These are phyloP conservation scores for Moringa oleifera DNA, from an alignment of 345 rosid species.

Conservation along the genomic window DNA sequence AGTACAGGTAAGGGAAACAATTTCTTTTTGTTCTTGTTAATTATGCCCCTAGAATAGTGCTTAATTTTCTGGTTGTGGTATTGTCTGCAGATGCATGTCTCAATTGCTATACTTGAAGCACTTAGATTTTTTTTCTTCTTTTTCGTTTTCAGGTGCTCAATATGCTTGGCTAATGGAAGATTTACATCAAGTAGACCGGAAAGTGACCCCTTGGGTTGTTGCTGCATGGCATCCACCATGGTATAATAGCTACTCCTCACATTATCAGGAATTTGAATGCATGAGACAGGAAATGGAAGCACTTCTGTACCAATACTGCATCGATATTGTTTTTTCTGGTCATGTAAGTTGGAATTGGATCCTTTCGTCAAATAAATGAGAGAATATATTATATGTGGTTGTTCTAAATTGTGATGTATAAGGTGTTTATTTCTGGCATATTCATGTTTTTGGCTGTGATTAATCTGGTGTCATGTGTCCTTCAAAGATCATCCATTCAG, in stretches of 20 bases:
- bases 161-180: constrained; percentile 72
- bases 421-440: too few relatives aligned
- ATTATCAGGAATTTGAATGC: constrained; percentile 90
- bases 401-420: too few relatives aligned
- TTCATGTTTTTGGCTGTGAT: too few relatives aligned
- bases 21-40: too few relatives aligned
- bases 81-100: too few relatives aligned
- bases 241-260: constrained; percentile 77
- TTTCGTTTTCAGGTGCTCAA: constrained; percentile 48
- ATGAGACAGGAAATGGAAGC: constrained; percentile 91
- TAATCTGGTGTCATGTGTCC: too few relatives aligned
- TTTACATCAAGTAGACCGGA: constrained; percentile 44
- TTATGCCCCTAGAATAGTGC: too few relatives aligned
- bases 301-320: constrained; percentile 58
- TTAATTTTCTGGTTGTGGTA: too few relatives aligned
- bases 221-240: constrained; percentile 90
- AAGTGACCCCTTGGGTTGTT: constrained; percentile 73
- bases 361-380: too few relatives aligned
- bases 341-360: constrained; percentile 46
- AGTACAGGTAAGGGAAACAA: constrained; percentile 55
- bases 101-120: too few relatives aligned
- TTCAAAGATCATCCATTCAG: too few relatives aligned
- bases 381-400: too few relatives aligned
- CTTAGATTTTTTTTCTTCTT: not conserved
- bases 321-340: constrained; percentile 72